These are phyloP conservation scores for Ceratobasidium sp. DNA, from an alignment of 1,284 basidiomycete species.

Conservation along the genomic window DNA sequence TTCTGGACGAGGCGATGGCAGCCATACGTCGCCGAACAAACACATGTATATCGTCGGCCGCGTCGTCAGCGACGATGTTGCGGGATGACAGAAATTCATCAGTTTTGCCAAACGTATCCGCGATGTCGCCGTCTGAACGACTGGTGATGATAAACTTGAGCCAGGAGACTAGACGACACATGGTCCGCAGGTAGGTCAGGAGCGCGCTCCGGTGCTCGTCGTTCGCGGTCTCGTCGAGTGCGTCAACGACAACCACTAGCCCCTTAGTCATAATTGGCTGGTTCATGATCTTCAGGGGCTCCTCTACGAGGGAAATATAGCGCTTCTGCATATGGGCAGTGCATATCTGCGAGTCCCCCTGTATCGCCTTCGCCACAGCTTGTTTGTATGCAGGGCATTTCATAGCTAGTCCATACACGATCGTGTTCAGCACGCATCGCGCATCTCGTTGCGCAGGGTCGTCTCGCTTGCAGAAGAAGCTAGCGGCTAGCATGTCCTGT, in stretches of 20 bases:
- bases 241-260: background rate
- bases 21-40: conserved; percentile 6
- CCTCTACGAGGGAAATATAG: background rate
- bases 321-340: background rate
- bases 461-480: conserved; percentile 38
- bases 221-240: background rate
- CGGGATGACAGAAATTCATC: background rate
- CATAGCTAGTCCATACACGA: conserved; percentile 2
- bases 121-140: conserved; percentile 35
- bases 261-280: background rate
- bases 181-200: background rate
- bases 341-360: conserved; percentile 8
- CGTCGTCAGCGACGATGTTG: background rate
- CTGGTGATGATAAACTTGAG: conserved; percentile 43
- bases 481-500: background rate
- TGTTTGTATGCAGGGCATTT: background rate
- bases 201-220: conserved; percentile 10
- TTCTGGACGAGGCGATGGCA: background rate
- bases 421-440: background rate
- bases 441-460: background rate
- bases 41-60: background rate
- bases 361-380: conserved; percentile 1
- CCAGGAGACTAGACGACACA: background rate
- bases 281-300: background rate
- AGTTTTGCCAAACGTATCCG: background rate